Conservation (phyloP, 78 protist species). For the Dictyostelium brefeldianum region DNA sequence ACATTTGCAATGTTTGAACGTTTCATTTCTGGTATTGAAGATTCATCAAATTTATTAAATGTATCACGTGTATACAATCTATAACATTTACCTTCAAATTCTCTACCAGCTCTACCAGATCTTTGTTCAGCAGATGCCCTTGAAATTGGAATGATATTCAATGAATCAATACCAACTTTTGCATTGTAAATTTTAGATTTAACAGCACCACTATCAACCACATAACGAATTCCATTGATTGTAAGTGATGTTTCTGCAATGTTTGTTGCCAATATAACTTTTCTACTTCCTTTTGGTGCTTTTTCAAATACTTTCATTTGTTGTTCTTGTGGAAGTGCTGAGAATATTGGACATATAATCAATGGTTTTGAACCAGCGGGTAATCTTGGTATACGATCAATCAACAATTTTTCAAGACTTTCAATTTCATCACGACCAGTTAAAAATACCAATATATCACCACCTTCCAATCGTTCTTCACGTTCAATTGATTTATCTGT, state of each 20-base stretch:
- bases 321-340: slow-evolving; percentile 86
- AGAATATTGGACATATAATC: slow-evolving; percentile 80
- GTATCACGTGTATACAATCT: slow-evolving; percentile 73
- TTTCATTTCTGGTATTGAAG: slow-evolving; percentile 80
- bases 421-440: slow-evolving; percentile 97
- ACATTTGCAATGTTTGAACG: slow-evolving; percentile 81
- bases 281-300: slow-evolving; percentile 92
- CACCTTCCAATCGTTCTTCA: slow-evolving; percentile 89
- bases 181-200: slow-evolving; percentile 83
- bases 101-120: slow-evolving; percentile 94
- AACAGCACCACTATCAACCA: slow-evolving; percentile 94
- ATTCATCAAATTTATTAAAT: slow-evolving; percentile 34
- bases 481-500: slow-evolving; percentile 90
- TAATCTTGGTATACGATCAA: slow-evolving; percentile 53
- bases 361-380: slow-evolving; percentile 42
- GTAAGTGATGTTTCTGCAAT: slow-evolving; percentile 98
- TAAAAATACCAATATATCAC: slow-evolving; percentile 95
- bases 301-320: slow-evolving; percentile 91
- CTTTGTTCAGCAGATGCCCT: slow-evolving; percentile 92
- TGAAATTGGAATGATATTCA: slow-evolving; percentile 83
- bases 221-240: slow-evolving; percentile 91
- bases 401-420: slow-evolving; percentile 38
- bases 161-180: slow-evolving; percentile 85
- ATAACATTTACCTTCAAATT: slow-evolving; percentile 79
- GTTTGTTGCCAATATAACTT: slow-evolving; percentile 96